Percentiles rank a stretch among this genome's conserved stretches.
These are phyloP conservation scores for Yamadazyma olivae DNA, from an alignment of 805 yeast genomes.

Conservation along the genomic window DNA sequence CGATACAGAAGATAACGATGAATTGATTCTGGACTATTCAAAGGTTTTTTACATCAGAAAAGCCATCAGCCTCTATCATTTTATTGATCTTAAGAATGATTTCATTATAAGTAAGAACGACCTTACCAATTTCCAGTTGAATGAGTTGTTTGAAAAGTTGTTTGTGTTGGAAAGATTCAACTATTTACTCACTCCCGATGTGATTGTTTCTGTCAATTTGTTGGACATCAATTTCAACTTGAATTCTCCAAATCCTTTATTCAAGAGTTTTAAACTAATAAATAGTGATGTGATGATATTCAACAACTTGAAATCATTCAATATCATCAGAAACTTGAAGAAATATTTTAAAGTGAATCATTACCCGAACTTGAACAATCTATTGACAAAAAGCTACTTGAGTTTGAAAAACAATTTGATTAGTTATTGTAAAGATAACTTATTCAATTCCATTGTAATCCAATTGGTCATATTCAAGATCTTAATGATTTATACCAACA, in stretches of 20 bases:
- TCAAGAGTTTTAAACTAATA: constrained; percentile 11
- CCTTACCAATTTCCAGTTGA: constrained; percentile 18
- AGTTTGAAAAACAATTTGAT: constrained; percentile 11
- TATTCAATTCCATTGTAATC: constrained; percentile 10
- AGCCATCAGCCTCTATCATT: constrained; percentile 29
- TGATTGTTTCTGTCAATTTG: constrained; percentile 11
- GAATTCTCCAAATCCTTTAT: constrained; percentile 3
- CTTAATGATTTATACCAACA: constrained; percentile 17
- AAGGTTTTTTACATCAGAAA: constrained; percentile 23
- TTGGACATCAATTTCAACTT: constrained; percentile 10
- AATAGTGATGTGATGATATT: constrained; percentile 16
- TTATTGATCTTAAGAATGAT: constrained; percentile 23
- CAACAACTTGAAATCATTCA: constrained; percentile 16
- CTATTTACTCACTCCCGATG: constrained; percentile 17
- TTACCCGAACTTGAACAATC: constrained; percentile 12
- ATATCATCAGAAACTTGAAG: constrained; percentile 10
- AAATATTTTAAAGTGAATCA: constrained; percentile 13
- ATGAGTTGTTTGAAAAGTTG: constrained; percentile 30
- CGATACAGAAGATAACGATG: constrained; percentile 10
- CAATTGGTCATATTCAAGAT: constrained; percentile 20
- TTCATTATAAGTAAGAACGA: constrained; percentile 14
- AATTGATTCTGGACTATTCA: constrained; percentile 20
- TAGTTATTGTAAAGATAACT: constrained; percentile 11
- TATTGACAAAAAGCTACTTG: constrained; percentile 6
- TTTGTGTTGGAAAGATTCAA: constrained; percentile 25